phyloP scores from a whole-genome alignment of 106 monocot genomes.

The Apostasia shenzhenica region DNA sequence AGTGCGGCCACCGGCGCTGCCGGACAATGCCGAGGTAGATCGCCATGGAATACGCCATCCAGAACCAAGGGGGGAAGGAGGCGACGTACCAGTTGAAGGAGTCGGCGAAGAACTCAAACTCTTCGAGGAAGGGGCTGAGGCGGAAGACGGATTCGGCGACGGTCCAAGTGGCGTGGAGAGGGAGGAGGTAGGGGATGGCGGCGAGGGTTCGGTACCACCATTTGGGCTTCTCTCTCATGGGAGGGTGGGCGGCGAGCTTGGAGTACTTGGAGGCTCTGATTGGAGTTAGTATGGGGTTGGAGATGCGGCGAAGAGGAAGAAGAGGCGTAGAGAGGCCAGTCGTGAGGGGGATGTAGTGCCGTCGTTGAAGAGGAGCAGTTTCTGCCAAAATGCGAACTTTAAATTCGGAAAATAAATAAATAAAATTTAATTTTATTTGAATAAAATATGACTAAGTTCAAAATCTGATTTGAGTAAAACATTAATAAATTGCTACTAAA shows the following conservation, averaged over 20 bases:
- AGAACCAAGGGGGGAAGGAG: conserved; percentile 49
- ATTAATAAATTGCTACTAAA: no score
- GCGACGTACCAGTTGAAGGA: conserved; percentile 53
- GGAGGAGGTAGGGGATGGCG: conserved; percentile 56
- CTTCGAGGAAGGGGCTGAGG: conserved; percentile 44
- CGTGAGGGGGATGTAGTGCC: no score
- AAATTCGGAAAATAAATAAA: no score
- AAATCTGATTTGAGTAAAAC: no score
- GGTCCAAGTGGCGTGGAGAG: conserved; percentile 41
- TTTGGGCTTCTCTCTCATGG: conserved; percentile 54
- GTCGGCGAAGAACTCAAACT: conserved; percentile 57
- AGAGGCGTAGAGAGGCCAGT: no score
- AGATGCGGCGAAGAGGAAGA: no score
- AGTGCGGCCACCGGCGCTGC: conserved; percentile 61
- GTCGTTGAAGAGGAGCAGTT: no score
- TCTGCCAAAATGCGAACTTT: no score
- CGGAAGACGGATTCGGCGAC: conserved; percentile 48
- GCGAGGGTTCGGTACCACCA: conserved; percentile 78
- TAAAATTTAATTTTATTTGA: no score
- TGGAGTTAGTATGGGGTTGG: no score
- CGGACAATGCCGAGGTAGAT: conserved; percentile 56
- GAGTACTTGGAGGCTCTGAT: conserved; percentile 58
- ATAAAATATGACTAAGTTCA: no score
- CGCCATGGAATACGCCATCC: conserved; percentile 60
- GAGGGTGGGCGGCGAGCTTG: conserved; percentile 47